phyloP scores from a whole-genome alignment of 176 grass and related monocot genomes.

The Aegilops sharonensis region DNA sequence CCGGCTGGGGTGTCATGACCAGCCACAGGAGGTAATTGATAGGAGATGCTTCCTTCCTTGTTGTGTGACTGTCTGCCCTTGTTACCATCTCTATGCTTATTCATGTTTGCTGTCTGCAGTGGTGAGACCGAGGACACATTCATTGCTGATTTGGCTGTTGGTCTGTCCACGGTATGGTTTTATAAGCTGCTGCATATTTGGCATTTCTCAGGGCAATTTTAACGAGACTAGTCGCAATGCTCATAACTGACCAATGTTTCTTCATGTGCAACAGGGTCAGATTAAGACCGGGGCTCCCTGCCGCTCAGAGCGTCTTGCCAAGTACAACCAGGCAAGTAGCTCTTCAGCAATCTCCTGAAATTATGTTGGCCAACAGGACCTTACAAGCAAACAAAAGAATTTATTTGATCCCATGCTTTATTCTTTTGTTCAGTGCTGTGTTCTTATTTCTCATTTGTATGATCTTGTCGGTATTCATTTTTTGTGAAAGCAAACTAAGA shows the following conservation, averaged over 20 bases:
- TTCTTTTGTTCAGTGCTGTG: too few species aligned
- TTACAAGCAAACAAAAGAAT: too few species aligned
- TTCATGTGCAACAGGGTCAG: conserved; percentile 68
- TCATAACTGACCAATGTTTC: background rate
- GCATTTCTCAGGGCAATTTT: too few species aligned
- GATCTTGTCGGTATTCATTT: too few species aligned
- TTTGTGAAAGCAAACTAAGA: too few species aligned
- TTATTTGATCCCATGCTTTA: too few species aligned
- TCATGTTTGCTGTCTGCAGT: conserved; percentile 19
- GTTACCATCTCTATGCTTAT: background rate
- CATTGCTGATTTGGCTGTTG: conserved; percentile 91
- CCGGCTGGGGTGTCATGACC: conserved; percentile 90
- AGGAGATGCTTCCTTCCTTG: background rate
- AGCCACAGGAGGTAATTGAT: conserved; percentile 72
- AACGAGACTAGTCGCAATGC: too few species aligned
- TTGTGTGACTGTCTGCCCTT: too few species aligned
- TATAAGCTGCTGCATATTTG: background rate
- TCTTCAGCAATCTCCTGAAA: background rate
- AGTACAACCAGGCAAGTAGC: conserved; percentile 80
- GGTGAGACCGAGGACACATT: conserved; percentile 96
- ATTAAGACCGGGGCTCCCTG: conserved; percentile 95
- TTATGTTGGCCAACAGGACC: too few species aligned
- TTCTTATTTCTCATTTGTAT: too few species aligned
- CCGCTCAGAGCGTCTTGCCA: conserved; percentile 91
- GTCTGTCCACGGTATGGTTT: conserved; percentile 64